These are phyloP conservation scores for Cochliopodium minus DNA, from an alignment of 208 protist species.

Conservation along the genomic window DNA sequence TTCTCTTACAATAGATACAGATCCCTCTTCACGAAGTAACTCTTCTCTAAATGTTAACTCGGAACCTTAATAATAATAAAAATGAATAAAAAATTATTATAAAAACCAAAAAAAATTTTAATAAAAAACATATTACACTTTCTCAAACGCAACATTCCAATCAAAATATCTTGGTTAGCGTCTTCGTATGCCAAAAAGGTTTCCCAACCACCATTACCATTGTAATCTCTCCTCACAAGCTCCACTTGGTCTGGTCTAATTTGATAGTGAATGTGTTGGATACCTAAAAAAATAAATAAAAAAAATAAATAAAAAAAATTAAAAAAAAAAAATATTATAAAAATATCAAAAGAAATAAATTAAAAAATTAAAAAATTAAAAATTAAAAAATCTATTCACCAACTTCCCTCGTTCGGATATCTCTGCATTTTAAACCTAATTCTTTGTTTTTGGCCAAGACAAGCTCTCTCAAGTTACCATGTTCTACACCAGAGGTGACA, in stretches of 20 bases:
- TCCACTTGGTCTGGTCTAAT: constrained; percentile 32
- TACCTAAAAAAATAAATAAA: neutral
- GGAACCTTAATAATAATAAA: too few species aligned
- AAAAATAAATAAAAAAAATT: neutral
- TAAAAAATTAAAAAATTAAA: neutral
- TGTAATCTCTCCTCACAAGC: constrained; percentile 57
- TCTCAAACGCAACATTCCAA: constrained; percentile 42
- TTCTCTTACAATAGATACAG: constrained; percentile 35
- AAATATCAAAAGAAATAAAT: too few species aligned
- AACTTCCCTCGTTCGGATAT: constrained; percentile 78
- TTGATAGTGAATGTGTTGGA: neutral
- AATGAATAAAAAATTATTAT: too few species aligned
- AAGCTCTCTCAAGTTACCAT: constrained; percentile 85
- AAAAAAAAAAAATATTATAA: neutral
- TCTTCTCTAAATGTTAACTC: constrained; percentile 4
- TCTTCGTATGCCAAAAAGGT: constrained; percentile 75
- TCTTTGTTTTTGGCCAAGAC: constrained; percentile 63
- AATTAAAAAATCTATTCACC: constrained; percentile 20
- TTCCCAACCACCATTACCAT: constrained; percentile 61
- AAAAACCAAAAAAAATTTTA: too few species aligned
- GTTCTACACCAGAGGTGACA: constrained; percentile 82
- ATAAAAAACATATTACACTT: too few species aligned
- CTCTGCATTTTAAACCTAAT: constrained; percentile 61
- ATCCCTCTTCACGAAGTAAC: neutral
- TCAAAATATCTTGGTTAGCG: constrained; percentile 55